Percentiles rank a stretch among this genome's conserved stretches.
phyloP scores from a whole-genome alignment of 2,329 filamentous ascomycete genomes.

The Fusarium continuum region DNA sequence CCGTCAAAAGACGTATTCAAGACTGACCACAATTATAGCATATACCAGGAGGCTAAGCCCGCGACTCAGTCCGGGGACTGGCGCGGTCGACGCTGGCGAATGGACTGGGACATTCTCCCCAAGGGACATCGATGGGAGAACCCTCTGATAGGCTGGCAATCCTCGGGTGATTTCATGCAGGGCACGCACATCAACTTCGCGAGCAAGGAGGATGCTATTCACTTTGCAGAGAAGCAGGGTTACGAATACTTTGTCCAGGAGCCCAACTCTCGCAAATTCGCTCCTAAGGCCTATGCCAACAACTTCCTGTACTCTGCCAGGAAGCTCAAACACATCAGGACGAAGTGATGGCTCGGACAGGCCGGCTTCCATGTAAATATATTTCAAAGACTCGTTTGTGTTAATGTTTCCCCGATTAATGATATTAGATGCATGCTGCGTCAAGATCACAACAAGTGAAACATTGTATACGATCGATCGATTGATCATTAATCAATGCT shows the following conservation, averaged over 20 bases:
- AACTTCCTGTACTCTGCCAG: constrained; percentile 88
- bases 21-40: constrained; percentile 63
- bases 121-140: constrained; percentile 99
- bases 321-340: constrained; percentile 87
- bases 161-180: constrained; percentile 93
- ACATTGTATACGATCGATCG: neutral
- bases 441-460: neutral
- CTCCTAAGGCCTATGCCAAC: constrained; percentile 93
- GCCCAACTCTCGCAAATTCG: constrained; percentile 85
- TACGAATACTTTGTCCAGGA: constrained; percentile 99
- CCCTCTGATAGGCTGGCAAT: constrained; percentile 98
- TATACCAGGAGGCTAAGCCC: constrained; percentile 91
- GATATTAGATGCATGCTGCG: neutral
- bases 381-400: constrained; percentile 34
- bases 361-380: constrained; percentile 45
- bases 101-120: constrained; percentile 95
- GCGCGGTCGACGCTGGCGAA: constrained; percentile 87
- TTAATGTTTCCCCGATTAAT: neutral
- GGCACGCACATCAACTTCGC: constrained; percentile 91
- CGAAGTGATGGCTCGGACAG: constrained; percentile 65
- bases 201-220: constrained; percentile 91
- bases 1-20: neutral
- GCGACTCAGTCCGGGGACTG: constrained; percentile 94
- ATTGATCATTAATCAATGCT: neutral
- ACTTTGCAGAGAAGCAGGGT: constrained; percentile 97